A percentile compares a stretch with the other conserved stretches of the same genome.
Evolutionary conservation across 768 basidiomycete genomes (phyloP).

Genomic region (Amanita pallidorosea): DNA sequence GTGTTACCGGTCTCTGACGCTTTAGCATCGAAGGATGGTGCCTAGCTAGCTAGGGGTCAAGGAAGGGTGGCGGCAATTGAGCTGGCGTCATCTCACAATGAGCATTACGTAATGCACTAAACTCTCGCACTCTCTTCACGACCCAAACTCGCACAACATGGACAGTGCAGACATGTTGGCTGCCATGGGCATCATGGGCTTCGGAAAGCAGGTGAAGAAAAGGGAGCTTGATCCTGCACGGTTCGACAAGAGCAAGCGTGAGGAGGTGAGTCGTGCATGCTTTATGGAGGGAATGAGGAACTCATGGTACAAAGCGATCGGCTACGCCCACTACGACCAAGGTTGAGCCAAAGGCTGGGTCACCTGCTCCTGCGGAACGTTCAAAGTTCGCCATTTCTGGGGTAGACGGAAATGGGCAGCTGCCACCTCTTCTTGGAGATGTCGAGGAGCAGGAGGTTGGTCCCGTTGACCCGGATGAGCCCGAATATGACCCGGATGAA

Average conservation of each 20-base stretch:
- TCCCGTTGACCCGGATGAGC: constrained; percentile 22
- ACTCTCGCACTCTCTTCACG: not conserved
- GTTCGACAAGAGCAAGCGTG: constrained; percentile 68
- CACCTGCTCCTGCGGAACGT: not conserved
- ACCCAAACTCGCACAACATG: constrained; percentile 13
- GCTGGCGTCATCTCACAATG: constrained; percentile 11
- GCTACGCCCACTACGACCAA: not conserved
- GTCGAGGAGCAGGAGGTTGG: constrained; percentile 10
- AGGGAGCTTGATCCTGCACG: constrained; percentile 62
- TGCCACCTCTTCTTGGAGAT: constrained; percentile 12
- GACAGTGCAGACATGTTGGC: constrained; percentile 61
- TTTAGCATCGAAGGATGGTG: constrained; percentile 35
- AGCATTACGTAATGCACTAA: constrained; percentile 1
- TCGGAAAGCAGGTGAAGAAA: constrained; percentile 65
- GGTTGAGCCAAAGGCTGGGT: not conserved
- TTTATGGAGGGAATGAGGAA: not conserved
- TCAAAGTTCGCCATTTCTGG: not conserved
- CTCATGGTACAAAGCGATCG: constrained; percentile 1
- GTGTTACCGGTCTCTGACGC: constrained; percentile 37
- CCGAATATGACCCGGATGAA: constrained; percentile 51
- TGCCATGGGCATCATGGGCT: constrained; percentile 77
- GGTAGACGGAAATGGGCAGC: constrained; percentile 15
- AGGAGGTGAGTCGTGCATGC: constrained; percentile 18
- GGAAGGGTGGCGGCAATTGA: constrained; percentile 19
- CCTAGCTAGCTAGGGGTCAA: not conserved